phyloP scores from a whole-genome alignment of 2,329 filamentous ascomycete species.

The Pseudodiploospora longispora region DNA sequence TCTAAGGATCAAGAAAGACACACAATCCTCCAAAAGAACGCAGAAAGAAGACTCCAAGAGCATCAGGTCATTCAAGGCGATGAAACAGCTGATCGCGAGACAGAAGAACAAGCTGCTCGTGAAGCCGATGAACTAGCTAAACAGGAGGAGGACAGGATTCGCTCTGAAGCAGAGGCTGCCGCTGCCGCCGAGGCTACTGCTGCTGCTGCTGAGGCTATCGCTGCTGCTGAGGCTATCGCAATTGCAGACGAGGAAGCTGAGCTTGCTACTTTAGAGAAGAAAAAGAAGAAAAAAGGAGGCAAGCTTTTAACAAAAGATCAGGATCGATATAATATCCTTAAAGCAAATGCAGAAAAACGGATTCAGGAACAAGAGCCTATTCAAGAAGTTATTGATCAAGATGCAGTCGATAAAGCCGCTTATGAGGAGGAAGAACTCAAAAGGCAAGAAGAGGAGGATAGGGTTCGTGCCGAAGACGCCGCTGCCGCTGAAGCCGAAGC shows the following conservation, averaged over 20 bases:
- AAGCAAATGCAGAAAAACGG: constrained; percentile 24
- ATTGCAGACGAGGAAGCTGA: constrained; percentile 27
- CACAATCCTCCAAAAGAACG: constrained; percentile 15
- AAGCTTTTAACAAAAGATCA: constrained; percentile 37
- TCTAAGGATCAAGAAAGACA: constrained; percentile 23
- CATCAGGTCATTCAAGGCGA: constrained; percentile 4
- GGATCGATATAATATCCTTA: constrained; percentile 33
- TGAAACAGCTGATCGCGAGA: neutral
- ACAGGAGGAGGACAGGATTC: constrained; percentile 19
- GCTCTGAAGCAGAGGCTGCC: constrained; percentile 9
- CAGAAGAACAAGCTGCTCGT: constrained; percentile 9
- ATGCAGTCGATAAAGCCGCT: constrained; percentile 12
- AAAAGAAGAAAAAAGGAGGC: constrained; percentile 39
- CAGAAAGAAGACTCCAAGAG: constrained; percentile 15
- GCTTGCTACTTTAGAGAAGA: constrained; percentile 33
- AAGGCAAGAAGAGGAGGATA: too few species aligned
- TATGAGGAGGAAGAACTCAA: constrained; percentile 16
- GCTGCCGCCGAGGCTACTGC: constrained; percentile 24
- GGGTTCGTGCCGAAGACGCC: too few species aligned
- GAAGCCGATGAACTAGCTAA: constrained; percentile 18
- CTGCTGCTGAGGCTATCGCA: constrained; percentile 14
- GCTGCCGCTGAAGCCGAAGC: too few species aligned
- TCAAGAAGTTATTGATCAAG: constrained; percentile 28
- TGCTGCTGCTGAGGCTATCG: constrained; percentile 13
- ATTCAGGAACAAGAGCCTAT: constrained; percentile 32